phyloP scores from a whole-genome alignment of 257 asterid genomes.

The Ocimum tenuiflorum region DNA sequence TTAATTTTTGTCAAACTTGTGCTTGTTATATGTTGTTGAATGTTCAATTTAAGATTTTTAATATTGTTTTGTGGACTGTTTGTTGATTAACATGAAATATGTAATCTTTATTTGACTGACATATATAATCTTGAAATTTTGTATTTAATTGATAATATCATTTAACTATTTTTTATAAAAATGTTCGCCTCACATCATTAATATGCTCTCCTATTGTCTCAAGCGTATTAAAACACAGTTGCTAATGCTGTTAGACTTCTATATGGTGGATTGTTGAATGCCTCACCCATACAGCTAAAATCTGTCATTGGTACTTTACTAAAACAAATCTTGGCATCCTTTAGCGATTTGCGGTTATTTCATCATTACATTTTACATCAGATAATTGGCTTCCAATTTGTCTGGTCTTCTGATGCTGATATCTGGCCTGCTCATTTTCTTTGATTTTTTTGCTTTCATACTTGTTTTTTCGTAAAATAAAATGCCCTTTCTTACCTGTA shows the following conservation, averaged over 20 bases:
- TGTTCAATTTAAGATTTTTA: too few relatives aligned
- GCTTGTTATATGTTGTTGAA: too few relatives aligned
- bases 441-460: conserved; percentile 8
- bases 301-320: not conserved
- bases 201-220: too few relatives aligned
- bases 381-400: not conserved
- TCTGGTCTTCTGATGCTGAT: not conserved
- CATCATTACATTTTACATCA: not conserved
- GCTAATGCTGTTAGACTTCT: not conserved
- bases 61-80: too few relatives aligned
- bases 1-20: too few relatives aligned
- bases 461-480: not conserved
- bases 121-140: too few relatives aligned
- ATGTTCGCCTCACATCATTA: too few relatives aligned
- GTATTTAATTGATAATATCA: too few relatives aligned
- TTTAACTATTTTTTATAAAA: too few relatives aligned
- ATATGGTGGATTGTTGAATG: not conserved
- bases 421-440: not conserved
- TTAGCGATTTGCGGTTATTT: not conserved
- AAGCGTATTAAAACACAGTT: too few relatives aligned
- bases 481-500: conserved; percentile 5
- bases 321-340: not conserved
- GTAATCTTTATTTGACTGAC: too few relatives aligned
- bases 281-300: not conserved
- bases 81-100: too few relatives aligned